A percentile compares a stretch with the other conserved stretches of the same genome.
Evolutionary conservation across 441 rosid species (phyloP).

Genomic region (Hura crepitans): DNA sequence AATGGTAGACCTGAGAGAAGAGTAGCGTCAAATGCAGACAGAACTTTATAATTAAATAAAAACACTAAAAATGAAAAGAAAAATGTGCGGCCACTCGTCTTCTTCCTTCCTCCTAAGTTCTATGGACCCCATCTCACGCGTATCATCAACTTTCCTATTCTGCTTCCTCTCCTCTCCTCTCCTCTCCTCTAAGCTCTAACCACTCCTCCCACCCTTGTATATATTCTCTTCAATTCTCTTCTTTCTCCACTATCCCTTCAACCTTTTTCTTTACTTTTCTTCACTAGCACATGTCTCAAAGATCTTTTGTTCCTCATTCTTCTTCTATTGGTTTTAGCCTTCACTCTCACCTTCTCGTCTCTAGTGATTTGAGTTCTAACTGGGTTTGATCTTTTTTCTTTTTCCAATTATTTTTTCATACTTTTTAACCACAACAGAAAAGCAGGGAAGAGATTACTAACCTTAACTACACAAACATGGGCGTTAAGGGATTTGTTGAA

Average conservation of each 20-base stretch:
- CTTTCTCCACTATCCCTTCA: background rate
- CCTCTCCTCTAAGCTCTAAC: no score
- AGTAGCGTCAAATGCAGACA: background rate
- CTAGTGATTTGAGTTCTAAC: constrained; percentile 48
- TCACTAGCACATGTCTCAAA: constrained; percentile 60
- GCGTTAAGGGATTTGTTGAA: constrained; percentile 51
- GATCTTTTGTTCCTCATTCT: constrained; percentile 55
- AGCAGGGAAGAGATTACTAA: no score
- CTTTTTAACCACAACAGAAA: no score
- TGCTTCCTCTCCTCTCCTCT: background rate
- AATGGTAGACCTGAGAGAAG: no score
- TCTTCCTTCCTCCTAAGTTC: background rate
- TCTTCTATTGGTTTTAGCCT: constrained; percentile 56
- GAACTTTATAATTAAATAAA: background rate
- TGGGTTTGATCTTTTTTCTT: constrained; percentile 5
- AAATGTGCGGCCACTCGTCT: no score
- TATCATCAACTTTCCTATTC: background rate
- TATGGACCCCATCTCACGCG: background rate
- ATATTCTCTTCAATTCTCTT: constrained; percentile 5
- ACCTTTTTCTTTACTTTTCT: no score
- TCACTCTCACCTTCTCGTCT: constrained; percentile 55
- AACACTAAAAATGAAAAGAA: background rate
- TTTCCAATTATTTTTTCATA: background rate
- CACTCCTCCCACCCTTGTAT: no score
- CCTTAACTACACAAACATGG: no score